Percentiles rank a stretch among this genome's conserved stretches.
phyloP scores from a whole-genome alignment of 306 rosid species.

The Cicer cuneatum region DNA sequence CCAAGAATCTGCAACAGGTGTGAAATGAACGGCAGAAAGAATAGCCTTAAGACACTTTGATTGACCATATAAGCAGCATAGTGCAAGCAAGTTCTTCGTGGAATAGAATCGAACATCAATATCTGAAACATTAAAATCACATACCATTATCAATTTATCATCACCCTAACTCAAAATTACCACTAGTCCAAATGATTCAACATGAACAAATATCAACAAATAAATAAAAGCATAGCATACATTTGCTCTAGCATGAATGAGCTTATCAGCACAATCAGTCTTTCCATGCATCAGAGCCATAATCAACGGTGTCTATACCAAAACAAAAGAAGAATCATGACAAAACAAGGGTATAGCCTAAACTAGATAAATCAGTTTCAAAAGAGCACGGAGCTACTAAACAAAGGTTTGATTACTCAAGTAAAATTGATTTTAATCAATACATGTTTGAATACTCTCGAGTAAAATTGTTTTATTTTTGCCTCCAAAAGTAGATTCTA shows the following conservation, averaged over 20 bases:
- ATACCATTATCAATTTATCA: neutral
- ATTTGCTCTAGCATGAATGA: conserved; percentile 82
- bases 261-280: conserved; percentile 65
- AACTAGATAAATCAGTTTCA: no score
- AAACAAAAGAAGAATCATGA: conserved; percentile 5
- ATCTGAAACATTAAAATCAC: conserved; percentile 55
- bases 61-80: conserved; percentile 84
- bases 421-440: no score
- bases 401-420: no score
- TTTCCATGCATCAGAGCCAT: conserved; percentile 87
- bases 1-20: conserved; percentile 82
- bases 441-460: no score
- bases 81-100: conserved; percentile 84
- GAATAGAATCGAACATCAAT: conserved; percentile 81
- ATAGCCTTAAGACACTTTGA: conserved; percentile 75
- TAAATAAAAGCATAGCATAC: conserved; percentile 49
- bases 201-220: neutral
- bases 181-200: conserved; percentile 9
- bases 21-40: conserved; percentile 74
- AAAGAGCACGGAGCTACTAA: no score
- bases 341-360: no score
- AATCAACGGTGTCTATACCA: conserved; percentile 76
- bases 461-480: no score
- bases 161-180: neutral
- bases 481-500: no score